Conservation (phyloP, 2,329 filamentous ascomycete species). For the Claviceps humidiphila region DNA sequence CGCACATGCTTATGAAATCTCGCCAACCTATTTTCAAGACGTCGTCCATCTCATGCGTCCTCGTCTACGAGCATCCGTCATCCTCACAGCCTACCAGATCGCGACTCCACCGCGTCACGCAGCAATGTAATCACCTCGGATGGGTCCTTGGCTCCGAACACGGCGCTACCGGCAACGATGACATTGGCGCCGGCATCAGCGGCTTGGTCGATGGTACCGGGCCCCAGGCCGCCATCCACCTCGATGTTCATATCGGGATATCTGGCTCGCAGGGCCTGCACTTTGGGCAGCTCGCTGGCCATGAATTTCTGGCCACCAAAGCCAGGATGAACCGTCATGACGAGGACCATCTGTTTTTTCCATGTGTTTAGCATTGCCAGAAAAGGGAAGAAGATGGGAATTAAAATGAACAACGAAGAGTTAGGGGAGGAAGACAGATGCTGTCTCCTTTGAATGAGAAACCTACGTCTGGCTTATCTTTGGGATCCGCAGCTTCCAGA, state of each 20-base stretch:
- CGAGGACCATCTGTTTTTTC: constrained; percentile 69
- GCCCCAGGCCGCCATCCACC: constrained; percentile 84
- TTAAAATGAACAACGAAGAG: background rate
- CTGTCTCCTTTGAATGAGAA: background rate
- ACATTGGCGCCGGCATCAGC: constrained; percentile 95
- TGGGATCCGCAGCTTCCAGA: constrained; percentile 55
- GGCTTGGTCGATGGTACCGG: constrained; percentile 82
- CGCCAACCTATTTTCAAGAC: no score
- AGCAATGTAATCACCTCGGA: constrained; percentile 74
- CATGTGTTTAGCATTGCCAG: background rate
- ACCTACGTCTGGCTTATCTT: constrained; percentile 80
- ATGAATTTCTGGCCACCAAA: constrained; percentile 99
- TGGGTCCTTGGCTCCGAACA: constrained; percentile 86
- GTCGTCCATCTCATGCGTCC: background rate
- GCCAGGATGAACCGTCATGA: constrained; percentile 97
- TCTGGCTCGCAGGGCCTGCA: constrained; percentile 63
- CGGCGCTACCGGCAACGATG: constrained; percentile 90
- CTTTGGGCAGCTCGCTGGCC: constrained; percentile 89
- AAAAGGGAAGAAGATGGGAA: background rate
- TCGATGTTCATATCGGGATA: constrained; percentile 95
- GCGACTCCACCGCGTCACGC: constrained; percentile 62
- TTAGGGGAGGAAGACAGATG: background rate
- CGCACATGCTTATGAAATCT: no score
- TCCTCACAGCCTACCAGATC: constrained; percentile 25
- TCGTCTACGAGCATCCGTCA: background rate